Base-by-base conservation (phyloP, 148 eudicot genomes). In the Limonium bicolor region DNA sequence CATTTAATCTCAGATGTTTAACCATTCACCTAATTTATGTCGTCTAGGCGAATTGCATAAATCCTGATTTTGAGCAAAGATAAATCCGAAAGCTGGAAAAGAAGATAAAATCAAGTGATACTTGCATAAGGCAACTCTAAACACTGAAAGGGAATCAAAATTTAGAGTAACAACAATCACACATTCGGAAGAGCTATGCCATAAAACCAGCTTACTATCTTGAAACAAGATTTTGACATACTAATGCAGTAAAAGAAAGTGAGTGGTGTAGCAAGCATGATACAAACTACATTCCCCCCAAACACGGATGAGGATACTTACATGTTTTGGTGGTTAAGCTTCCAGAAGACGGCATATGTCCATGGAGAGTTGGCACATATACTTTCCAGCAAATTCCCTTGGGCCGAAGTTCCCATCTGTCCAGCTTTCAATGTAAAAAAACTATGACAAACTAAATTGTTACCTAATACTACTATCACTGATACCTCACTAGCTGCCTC, bases 341-440 rank as follows among this genome's bases (percentile, higher is more conserved):
- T 43, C 48, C 48, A 43, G 27, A 43, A 43, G 13, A 43, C 48
- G 8, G 48, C 48, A 43, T 43, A 43, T 43, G 24, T 43, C 48
- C 48, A 43, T 2, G 48, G 48, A 0, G 48, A 43, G 16, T 43
- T 43, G 16, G 48, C 48, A 25, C 48, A 43, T 10, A 43, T 17
- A 43, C 31, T 24, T 43, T 11, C 27, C 48, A 43, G 48, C 31
- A 43, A 43, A 43, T 25, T 43, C 48, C 25, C 27, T n/a, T 23
- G 30, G 2, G 31, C 31, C 6, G 12, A 6, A 23, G 5, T 24
- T 43, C 16, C 48, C 48, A 43, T 43, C 31, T 4, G 48, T 20
- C 48, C 30, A 43, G 48, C 48, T 24, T 43, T 43, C 30, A 24
- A 24, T 43, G 48, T 43, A 43, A 43, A 43, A 43, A 11, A 25